Conservation (phyloP, 441 rosid species). For the Syzygium syzygioides region DNA sequence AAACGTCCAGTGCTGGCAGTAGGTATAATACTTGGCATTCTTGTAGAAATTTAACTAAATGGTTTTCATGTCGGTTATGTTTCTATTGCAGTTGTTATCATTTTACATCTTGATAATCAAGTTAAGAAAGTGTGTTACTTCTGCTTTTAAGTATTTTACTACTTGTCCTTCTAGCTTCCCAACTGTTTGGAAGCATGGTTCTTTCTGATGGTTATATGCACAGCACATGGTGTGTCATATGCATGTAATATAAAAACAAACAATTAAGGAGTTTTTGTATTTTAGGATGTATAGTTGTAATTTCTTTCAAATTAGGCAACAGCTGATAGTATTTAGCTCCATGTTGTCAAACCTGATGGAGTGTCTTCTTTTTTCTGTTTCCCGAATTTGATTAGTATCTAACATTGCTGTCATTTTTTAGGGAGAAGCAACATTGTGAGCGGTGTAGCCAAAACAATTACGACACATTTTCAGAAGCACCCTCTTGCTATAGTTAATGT, state of each 20-base stretch:
- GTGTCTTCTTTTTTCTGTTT: background rate
- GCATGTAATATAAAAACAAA: background rate
- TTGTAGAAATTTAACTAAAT: background rate
- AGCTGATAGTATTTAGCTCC: background rate
- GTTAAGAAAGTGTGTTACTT: background rate
- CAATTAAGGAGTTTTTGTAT: background rate
- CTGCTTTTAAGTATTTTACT: background rate
- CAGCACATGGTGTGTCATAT: background rate
- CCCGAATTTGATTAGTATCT: background rate
- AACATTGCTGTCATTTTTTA: slow-evolving; percentile 13
- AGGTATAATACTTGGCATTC: slow-evolving; percentile 28
- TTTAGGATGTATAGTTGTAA: background rate
- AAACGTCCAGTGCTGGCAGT: slow-evolving; percentile 66
- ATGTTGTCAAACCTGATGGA: background rate
- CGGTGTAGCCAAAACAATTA: slow-evolving; percentile 75
- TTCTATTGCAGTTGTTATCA: background rate
- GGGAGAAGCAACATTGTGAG: slow-evolving; percentile 83
- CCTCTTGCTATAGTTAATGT: slow-evolving; percentile 87
- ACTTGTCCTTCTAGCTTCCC: background rate
- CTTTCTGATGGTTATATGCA: background rate
- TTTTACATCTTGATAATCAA: background rate
- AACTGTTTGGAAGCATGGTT: background rate
- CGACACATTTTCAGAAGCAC: slow-evolving; percentile 62
- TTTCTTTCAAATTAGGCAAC: background rate
- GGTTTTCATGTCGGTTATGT: background rate